A percentile compares a stretch with the other conserved stretches of the same genome.
Evolutionary conservation across 805 yeast species (phyloP).

Genomic region (Groenewaldozyma tartarivorans): DNA sequence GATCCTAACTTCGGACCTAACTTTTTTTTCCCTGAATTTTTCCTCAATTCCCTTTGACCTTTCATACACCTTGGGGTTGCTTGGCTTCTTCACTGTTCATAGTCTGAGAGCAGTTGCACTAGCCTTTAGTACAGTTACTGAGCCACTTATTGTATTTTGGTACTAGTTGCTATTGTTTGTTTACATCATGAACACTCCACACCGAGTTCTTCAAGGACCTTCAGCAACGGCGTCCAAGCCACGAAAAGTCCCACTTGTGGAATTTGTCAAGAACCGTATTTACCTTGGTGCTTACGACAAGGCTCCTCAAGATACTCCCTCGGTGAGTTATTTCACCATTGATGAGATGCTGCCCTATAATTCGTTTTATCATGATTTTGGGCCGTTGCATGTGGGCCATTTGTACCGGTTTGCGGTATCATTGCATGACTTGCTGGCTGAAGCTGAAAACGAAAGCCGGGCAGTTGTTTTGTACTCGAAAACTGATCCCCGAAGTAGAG

Average conservation of each 20-base stretch:
- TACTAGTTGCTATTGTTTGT: no score
- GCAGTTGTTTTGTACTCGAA: slow-evolving; percentile 88
- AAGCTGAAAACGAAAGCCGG: slow-evolving; percentile 70
- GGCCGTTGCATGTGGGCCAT: slow-evolving; percentile 91
- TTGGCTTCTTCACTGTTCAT: no score
- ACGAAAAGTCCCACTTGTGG: background rate
- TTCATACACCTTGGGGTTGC: no score
- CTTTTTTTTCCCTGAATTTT: no score
- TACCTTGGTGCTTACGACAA: slow-evolving; percentile 85
- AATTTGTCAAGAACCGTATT: slow-evolving; percentile 39
- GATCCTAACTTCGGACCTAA: no score
- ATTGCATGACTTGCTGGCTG: slow-evolving; percentile 83
- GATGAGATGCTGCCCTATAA: slow-evolving; percentile 90
- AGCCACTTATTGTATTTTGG: no score
- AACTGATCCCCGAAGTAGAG: slow-evolving; percentile 68
- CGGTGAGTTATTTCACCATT: slow-evolving; percentile 77
- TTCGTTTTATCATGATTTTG: slow-evolving; percentile 93
- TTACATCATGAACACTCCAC: background rate
- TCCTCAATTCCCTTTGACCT: no score
- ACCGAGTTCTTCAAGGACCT: slow-evolving; percentile 28
- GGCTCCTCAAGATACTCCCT: slow-evolving; percentile 66
- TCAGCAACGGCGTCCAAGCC: slow-evolving; percentile 89
- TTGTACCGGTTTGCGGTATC: slow-evolving; percentile 91
- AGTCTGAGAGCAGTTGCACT: no score
- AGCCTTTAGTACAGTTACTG: no score